These are phyloP conservation scores for Stipa capillata DNA, from an alignment of 176 grass and related monocot genomes.

Conservation along the genomic window DNA sequence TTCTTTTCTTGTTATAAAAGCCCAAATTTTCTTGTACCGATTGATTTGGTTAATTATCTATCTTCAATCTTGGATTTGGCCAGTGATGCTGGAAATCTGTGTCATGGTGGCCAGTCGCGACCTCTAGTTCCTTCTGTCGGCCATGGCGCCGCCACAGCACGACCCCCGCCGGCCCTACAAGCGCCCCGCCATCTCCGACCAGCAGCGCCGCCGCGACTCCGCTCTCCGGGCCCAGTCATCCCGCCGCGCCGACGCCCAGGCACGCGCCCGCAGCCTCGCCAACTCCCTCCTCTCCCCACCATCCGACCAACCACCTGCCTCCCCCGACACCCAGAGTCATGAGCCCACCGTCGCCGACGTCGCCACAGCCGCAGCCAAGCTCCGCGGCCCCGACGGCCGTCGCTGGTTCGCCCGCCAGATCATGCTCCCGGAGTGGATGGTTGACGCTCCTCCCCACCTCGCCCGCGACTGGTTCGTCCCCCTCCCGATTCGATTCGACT, in stretches of 20 bases:
- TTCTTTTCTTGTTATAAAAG: too few relatives aligned
- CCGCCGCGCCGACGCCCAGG: slow-evolving; percentile 78
- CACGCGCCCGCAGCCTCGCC: slow-evolving; percentile 81
- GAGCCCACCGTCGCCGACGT: slow-evolving; percentile 33
- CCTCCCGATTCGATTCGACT: neutral
- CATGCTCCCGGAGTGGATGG: slow-evolving; percentile 98
- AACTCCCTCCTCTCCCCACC: slow-evolving; percentile 57
- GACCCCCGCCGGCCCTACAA: slow-evolving; percentile 68
- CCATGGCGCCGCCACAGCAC: slow-evolving; percentile 45
- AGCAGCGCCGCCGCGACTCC: slow-evolving; percentile 85
- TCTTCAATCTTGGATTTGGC: too few relatives aligned
- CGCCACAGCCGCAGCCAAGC: slow-evolving; percentile 39
- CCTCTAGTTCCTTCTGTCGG: too few relatives aligned
- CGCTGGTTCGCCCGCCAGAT: slow-evolving; percentile 83
- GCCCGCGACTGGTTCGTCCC: slow-evolving; percentile 57
- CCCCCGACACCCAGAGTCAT: neutral
- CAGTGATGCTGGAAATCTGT: too few relatives aligned
- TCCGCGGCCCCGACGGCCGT: slow-evolving; percentile 56
- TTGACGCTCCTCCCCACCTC: slow-evolving; percentile 67
- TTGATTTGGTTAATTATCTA: too few relatives aligned
- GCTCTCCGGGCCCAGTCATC: slow-evolving; percentile 60
- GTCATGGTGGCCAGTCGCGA: too few relatives aligned
- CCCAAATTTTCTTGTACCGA: too few relatives aligned
- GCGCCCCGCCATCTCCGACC: slow-evolving; percentile 73
- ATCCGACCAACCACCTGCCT: neutral